Evolutionary conservation across 1,284 basidiomycete species (phyloP).

Genomic region (Trametes hirsuta): DNA sequence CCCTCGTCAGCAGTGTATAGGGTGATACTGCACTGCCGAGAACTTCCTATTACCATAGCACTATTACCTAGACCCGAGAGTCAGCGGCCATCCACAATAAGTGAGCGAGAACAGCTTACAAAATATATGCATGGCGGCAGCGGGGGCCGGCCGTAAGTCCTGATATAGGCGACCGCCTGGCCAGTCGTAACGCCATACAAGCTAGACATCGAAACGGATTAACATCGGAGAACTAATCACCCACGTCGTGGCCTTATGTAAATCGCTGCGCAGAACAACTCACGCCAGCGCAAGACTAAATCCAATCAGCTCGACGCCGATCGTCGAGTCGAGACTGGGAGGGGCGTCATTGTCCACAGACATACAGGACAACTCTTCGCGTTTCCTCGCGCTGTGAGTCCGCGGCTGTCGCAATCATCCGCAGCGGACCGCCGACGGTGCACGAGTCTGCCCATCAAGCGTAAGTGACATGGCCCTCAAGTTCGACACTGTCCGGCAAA

Average conservation of each 20-base stretch:
- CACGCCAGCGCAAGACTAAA: slow-evolving; percentile 10
- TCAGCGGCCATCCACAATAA: neutral
- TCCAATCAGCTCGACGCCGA: slow-evolving; percentile 13
- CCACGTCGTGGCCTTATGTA: neutral
- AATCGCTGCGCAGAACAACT: neutral
- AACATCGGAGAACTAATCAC: neutral
- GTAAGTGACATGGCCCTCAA: too few species aligned
- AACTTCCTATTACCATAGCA: slow-evolving; percentile 6
- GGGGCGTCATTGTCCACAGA: neutral
- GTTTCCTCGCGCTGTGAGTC: neutral
- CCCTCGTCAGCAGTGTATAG: neutral
- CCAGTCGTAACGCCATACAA: slow-evolving; percentile 16
- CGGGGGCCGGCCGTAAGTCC: neutral
- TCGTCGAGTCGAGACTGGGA: slow-evolving; percentile 9
- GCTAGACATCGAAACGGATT: neutral
- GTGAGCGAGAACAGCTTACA: neutral
- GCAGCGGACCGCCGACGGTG: neutral
- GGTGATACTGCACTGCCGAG: neutral
- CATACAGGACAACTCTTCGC: slow-evolving; percentile 4
- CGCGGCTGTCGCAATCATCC: slow-evolving; percentile 3
- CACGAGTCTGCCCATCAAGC: too few species aligned
- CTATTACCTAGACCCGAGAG: neutral
- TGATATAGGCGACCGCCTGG: slow-evolving; percentile 10
- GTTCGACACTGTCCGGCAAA: too few species aligned
- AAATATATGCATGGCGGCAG: slow-evolving; percentile 3